Base-by-base conservation (phyloP, 495 filamentous ascomycete genomes). In the Penicillium canariense region DNA sequence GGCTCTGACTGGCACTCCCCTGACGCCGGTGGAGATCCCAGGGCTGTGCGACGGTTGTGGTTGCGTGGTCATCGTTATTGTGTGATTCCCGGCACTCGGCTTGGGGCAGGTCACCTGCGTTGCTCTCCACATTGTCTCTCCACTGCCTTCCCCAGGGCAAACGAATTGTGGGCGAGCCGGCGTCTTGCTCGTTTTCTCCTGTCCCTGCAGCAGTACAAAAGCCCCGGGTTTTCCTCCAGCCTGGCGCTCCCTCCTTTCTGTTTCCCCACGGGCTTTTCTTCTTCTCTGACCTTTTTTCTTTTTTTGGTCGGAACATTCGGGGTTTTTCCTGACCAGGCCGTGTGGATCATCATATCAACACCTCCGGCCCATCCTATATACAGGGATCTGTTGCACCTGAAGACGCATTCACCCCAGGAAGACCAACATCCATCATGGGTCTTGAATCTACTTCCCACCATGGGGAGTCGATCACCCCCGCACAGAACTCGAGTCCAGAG, bases 381-480 rank as follows among this genome's bases (percentile, higher is more conserved):
- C n/a, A n/a, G n/a, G n/a, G n/a, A n/a, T n/a, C 17, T 30, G 9
- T 36, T 36, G 2, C 30, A 20, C 20, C 22, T 25, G 15, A 23
- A 23, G 14, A 39, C n/a, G n/a, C n/a, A 48, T 30, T 6, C 22
- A 54, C 10, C 40, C 44, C 14, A 32, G 31, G 27, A 34, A 44
- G 14, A 40, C 8, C 23, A 46, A 11, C 50, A 48, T 39, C 25
- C 53, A 71, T 32, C 30, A 75, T 73, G 69, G 70, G 70, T 54
- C 12, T 62, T 39, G 69, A 75, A 63, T 50, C 69, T 15, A 59
- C 60, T 34, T 40, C 69, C 48, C 65, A 67, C 9, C 70, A 72
- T 65, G 70, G 72, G 63, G 72, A 75, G 62, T 55, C 60, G 15
- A 69, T 75, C 55, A 65, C 67, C 49, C 68, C 67, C 3, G 70